These are phyloP conservation scores for Fomitopsis schrenkii DNA, from an alignment of 1,284 basidiomycete species.

Conservation along the genomic window DNA sequence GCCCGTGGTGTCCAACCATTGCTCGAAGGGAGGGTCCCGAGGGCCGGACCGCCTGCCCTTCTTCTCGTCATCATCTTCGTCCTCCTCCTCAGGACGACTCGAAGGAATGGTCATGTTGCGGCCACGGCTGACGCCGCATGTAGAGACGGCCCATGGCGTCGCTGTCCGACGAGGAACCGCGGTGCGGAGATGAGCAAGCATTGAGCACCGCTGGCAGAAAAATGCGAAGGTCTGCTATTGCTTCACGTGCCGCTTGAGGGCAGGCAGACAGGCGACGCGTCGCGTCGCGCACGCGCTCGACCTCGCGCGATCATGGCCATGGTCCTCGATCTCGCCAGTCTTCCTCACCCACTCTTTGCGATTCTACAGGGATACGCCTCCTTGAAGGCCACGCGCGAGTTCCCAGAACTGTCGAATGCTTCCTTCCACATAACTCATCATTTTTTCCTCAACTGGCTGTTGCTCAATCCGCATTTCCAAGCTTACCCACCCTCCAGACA, in stretches of 20 bases:
- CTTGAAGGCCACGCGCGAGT: slow-evolving; percentile 39
- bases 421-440: slow-evolving; percentile 38
- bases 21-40: slow-evolving; percentile 22
- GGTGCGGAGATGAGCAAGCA: slow-evolving; percentile 29
- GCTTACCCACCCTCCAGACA: slow-evolving; percentile 55
- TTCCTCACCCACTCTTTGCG: slow-evolving; percentile 27
- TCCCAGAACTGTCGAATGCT: slow-evolving; percentile 36
- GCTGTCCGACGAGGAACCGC: slow-evolving; percentile 17
- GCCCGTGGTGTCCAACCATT: slow-evolving; percentile 35
- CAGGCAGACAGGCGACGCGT: slow-evolving; percentile 11
- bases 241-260: slow-evolving; percentile 26
- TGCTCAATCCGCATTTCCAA: slow-evolving; percentile 48
- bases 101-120: background rate
- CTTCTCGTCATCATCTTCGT: background rate
- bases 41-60: background rate
- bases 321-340: background rate
- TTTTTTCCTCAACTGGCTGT: slow-evolving; percentile 49
- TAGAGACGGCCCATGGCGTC: slow-evolving; percentile 14
- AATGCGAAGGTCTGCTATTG: slow-evolving; percentile 18
- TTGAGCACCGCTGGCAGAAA: slow-evolving; percentile 19
- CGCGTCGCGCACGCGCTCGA: background rate
- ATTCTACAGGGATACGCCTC: slow-evolving; percentile 52
- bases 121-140: slow-evolving; percentile 6
- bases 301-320: background rate
- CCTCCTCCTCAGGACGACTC: slow-evolving; percentile 1